phyloP scores from a whole-genome alignment of 1,284 basidiomycete genomes.

The Tilletiopsis washingtonensis region DNA sequence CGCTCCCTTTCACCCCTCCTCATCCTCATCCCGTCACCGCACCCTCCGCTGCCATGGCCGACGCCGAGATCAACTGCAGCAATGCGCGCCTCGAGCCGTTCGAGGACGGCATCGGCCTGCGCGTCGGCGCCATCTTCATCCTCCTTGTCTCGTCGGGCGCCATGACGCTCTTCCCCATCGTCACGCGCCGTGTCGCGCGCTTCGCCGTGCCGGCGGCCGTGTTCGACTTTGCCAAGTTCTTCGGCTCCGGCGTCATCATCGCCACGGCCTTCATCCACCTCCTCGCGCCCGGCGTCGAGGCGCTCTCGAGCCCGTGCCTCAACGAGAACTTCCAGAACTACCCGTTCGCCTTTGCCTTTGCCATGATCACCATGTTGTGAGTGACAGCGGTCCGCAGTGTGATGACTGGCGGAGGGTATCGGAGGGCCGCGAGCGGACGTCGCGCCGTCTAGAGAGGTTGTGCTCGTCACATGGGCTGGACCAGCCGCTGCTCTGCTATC shows the following conservation, averaged over 20 bases:
- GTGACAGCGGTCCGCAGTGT: too few species aligned
- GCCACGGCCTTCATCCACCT: conserved; percentile 61
- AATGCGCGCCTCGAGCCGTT: conserved; percentile 3
- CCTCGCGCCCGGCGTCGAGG: conserved; percentile 31
- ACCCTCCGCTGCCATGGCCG: background rate
- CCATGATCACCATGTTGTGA: conserved; percentile 41
- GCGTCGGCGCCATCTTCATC: conserved; percentile 77
- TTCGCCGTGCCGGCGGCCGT: conserved; percentile 40
- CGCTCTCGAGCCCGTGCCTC: conserved; percentile 31
- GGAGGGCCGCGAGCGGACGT: too few species aligned
- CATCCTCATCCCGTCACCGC: background rate
- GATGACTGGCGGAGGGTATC: too few species aligned
- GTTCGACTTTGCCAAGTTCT: conserved; percentile 64
- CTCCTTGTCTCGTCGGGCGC: conserved; percentile 56
- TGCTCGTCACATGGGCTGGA: too few species aligned
- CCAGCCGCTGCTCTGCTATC: too few species aligned
- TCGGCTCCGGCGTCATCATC: conserved; percentile 66
- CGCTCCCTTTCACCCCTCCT: background rate
- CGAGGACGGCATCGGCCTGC: conserved; percentile 22
- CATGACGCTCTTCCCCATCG: conserved; percentile 74
- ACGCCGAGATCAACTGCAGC: conserved; percentile 2
- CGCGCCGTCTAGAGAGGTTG: too few species aligned
- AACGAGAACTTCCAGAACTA: conserved; percentile 28
- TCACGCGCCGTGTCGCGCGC: conserved; percentile 56
- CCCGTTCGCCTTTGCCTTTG: conserved; percentile 39